phyloP scores from a whole-genome alignment of 139 green algal species.

The Coccomyxa sp. region DNA sequence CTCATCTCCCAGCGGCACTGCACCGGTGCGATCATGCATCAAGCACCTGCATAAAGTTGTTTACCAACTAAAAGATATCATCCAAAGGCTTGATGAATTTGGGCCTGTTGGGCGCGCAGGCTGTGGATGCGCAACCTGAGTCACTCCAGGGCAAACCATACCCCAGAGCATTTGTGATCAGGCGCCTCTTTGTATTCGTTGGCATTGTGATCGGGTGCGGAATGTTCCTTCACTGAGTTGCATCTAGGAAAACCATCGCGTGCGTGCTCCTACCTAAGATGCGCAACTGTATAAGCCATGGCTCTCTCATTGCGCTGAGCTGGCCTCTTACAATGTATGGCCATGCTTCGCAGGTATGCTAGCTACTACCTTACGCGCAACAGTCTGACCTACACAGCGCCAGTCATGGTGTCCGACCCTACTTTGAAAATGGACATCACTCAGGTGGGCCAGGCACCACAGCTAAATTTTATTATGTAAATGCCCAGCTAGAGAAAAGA shows the following conservation, averaged over 20 bases:
- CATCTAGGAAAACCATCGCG: background rate
- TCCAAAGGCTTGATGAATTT: background rate
- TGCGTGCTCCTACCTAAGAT: background rate
- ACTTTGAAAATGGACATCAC: conserved; percentile 77
- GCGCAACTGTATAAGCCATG: background rate
- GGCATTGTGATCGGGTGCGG: conserved; percentile 33
- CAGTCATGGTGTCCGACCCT: conserved; percentile 79
- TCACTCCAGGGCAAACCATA: conserved; percentile 15
- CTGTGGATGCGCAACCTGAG: background rate
- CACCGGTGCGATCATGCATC: background rate
- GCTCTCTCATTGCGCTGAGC: background rate
- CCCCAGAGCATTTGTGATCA: conserved; percentile 12
- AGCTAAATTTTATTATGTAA: too few relatives aligned
- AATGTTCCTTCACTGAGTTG: background rate
- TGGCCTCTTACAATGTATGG: background rate
- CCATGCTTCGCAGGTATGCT: conserved; percentile 43
- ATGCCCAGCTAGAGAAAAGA: too few relatives aligned
- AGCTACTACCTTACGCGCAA: conserved; percentile 88
- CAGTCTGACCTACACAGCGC: conserved; percentile 79
- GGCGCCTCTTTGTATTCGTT: conserved; percentile 24
- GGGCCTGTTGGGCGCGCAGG: background rate
- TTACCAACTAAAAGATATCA: background rate
- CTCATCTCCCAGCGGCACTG: background rate
- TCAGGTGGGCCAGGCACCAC: conserved; percentile 10
- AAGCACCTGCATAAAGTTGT: background rate